phyloP scores from a whole-genome alignment of 768 basidiomycete genomes.

The Bullera alba region DNA sequence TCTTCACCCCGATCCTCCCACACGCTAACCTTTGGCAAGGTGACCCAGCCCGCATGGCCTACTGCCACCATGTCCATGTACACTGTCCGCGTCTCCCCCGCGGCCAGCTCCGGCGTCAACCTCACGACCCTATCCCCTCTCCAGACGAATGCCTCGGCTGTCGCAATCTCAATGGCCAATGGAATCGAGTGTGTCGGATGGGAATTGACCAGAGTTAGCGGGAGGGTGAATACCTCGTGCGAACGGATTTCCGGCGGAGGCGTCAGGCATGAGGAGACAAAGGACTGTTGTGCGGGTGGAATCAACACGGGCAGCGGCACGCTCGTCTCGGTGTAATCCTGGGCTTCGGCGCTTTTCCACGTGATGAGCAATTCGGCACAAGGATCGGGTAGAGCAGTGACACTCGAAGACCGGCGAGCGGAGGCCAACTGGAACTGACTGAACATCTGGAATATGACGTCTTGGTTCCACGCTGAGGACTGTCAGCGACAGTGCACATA shows the following conservation, averaged over 20 bases:
- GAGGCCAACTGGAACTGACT: not conserved
- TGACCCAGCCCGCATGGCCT: constrained; percentile 29
- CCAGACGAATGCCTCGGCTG: constrained; percentile 70
- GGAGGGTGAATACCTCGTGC: constrained; percentile 31
- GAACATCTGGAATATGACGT: not conserved
- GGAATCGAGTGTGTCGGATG: constrained; percentile 59
- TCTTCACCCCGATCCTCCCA: constrained; percentile 12
- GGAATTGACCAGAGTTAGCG: constrained; percentile 59
- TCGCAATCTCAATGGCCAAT: constrained; percentile 65
- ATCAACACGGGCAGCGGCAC: constrained; percentile 59
- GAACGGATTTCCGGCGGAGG: constrained; percentile 53
- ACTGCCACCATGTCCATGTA: constrained; percentile 28
- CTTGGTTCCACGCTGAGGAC: not conserved
- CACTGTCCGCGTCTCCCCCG: constrained; percentile 48
- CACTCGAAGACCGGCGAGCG: not conserved
- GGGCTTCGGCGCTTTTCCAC: not conserved
- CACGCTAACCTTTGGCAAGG: constrained; percentile 22
- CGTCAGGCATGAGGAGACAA: constrained; percentile 60
- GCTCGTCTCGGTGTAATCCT: constrained; percentile 48
- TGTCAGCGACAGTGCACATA: not conserved
- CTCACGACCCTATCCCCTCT: constrained; percentile 65
- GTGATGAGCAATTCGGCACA: not conserved
- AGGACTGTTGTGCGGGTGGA: constrained; percentile 53
- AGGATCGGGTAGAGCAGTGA: too few species aligned
- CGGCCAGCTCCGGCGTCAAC: constrained; percentile 60